Evolutionary conservation across 352 stramenopile genomes (phyloP).

Genomic region (Pythium rishiriense): DNA sequence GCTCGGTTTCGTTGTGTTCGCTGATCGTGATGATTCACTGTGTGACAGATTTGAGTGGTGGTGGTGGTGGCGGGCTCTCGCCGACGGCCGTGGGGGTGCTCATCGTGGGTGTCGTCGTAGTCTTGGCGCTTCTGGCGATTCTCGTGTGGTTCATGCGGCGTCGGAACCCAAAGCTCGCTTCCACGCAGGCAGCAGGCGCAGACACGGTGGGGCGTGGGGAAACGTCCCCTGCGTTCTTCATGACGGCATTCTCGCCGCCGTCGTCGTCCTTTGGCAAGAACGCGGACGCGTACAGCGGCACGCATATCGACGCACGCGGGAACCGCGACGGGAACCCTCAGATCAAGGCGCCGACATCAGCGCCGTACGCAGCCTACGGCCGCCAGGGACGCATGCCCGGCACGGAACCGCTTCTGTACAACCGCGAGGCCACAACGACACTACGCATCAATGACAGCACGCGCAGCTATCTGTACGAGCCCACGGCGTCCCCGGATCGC

Average conservation of each 20-base stretch:
- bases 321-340: constrained; percentile 7
- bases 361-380: constrained; percentile 9
- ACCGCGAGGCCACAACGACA: constrained; percentile 30
- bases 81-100: constrained; percentile 19
- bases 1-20: too few species aligned
- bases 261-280: constrained; percentile 10
- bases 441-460: constrained; percentile 23
- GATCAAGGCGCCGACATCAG: constrained; percentile 8
- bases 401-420: constrained; percentile 27
- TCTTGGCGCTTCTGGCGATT: constrained; percentile 15
- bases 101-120: constrained; percentile 15
- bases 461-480: constrained; percentile 31
- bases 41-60: not conserved
- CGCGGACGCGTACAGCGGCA: constrained; percentile 5
- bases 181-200: not conserved
- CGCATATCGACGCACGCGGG: constrained; percentile 9
- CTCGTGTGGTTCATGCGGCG: constrained; percentile 17
- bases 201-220: not conserved
- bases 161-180: not conserved
- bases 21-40: too few species aligned
- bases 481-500: not conserved
- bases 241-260: constrained; percentile 13
- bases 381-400: not conserved
- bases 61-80: constrained; percentile 10
- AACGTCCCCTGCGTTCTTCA: constrained; percentile 4